Percentiles rank a stretch among this genome's conserved stretches.
Conservation (phyloP, 352 stramenopile species). For the Thalassiosira livingstoniorum region DNA sequence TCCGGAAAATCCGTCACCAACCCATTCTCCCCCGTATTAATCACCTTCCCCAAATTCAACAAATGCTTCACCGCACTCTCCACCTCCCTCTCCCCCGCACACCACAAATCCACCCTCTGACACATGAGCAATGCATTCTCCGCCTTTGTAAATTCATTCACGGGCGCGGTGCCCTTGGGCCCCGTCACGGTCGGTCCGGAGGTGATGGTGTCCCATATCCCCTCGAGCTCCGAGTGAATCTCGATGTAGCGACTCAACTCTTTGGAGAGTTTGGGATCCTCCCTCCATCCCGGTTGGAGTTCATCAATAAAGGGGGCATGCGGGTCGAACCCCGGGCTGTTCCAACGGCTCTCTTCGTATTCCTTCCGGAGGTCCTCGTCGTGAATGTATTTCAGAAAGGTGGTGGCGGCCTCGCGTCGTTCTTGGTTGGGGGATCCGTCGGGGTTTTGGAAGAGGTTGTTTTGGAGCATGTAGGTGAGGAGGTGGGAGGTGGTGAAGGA, state of each 20-base stretch:
- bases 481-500: constrained; percentile 81
- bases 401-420: constrained; percentile 74
- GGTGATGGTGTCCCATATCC: constrained; percentile 69
- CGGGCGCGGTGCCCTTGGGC: too few relatives aligned
- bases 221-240: constrained; percentile 68
- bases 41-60: constrained; percentile 76
- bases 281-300: constrained; percentile 68
- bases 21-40: constrained; percentile 81
- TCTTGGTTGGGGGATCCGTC: constrained; percentile 72
- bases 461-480: constrained; percentile 84
- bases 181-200: constrained; percentile 71
- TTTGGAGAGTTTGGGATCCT: constrained; percentile 61
- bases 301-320: constrained; percentile 67
- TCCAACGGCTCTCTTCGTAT: constrained; percentile 66
- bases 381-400: constrained; percentile 61
- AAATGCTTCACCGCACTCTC: constrained; percentile 82
- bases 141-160: constrained; percentile 72
- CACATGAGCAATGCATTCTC: constrained; percentile 85
- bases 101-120: constrained; percentile 85
- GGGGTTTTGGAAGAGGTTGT: constrained; percentile 74
- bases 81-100: constrained; percentile 80
- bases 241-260: constrained; percentile 72
- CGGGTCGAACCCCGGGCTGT: constrained; percentile 78
- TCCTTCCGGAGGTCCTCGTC: constrained; percentile 60
- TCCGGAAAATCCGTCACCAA: constrained; percentile 73